Base-by-base conservation (phyloP, 345 rosid species). In the Syzygium grande region DNA sequence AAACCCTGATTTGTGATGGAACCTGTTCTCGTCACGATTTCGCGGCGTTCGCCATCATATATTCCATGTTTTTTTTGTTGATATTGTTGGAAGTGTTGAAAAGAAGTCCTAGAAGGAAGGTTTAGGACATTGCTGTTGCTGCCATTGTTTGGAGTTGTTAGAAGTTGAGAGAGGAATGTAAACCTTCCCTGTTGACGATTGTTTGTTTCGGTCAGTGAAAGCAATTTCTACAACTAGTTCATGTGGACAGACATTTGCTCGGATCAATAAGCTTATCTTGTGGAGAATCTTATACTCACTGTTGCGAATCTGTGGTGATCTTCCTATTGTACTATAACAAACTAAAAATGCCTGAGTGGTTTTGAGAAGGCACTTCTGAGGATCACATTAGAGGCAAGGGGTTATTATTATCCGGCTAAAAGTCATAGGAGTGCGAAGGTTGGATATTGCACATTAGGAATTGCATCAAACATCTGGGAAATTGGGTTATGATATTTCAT, bases 71-170 rank as follows among this genome's bases (percentile, higher is more conserved):
- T 73, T 73, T 73, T 73, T 73, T 73, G 14, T 73, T 19, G 80
- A 73, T 73, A 41, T 19, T 73, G 49, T 0, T 73, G 0, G 25
- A 0, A 73, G 49, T 0, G 49, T 73, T 19, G 80, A 38, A 38
- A 19, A 19, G 43, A 68, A 68, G 0, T 68, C 25, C 43, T 68
- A 19, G 13, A 17, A 0, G 80, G 25, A 41, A 68, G 79, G 11
- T 38, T 73, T 38, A 0, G 14, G 25, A 2, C 49, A 9, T 7
- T 38, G 78, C 43, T 65, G 78, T 16, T 0, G 78, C 30, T 65
- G 78, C 78, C 80, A 38, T 73, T 19, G 49, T 73, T 38, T 34
- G 80, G 49, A 73, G 80, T 73, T 73, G 80, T 73, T 34, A 73
- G 27, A 34, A 73, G 49, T 73, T 19, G 80, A 73, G 14, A 73